Evolutionary conservation across 169 alveolate species (phyloP), one percentile per base, ranked within the genome.

Genomic region (Babesia bovis): DNA sequence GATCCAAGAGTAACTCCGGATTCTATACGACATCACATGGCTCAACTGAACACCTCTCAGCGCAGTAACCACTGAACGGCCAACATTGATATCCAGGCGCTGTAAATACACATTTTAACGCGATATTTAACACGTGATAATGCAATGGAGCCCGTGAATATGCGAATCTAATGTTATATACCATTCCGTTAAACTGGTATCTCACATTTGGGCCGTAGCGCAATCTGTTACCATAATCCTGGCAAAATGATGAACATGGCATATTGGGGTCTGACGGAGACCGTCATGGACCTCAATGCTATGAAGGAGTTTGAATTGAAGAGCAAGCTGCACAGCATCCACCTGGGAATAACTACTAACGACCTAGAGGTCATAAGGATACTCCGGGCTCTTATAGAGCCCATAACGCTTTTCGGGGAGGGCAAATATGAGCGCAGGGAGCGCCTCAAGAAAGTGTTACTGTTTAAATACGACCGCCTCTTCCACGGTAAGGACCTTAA

Each of bases 361-460:
- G 93, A 88, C 41, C 50, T 44, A 15, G 91, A 76, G 40, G 81
- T 88, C 40, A 83, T 69, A 36, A 73, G 49, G 53, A 69, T 88
- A 52, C 82, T 88, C n/a, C 33, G 93, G 35, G 69, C 90, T 33
- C 85, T 88, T 42, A 69, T 72, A 35, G 91, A 88, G 66, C 93
- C 93, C 66, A 84, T 88, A 45, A 81, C 85, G 72, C 58, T 88
- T 13, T 88, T 88, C 73, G 93, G 91, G 13, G 93, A 88, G 55
- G 93, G 90, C 38, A 81, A 83, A 49, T 88, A 82, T 60, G 93
- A 88, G 49, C 73, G 90, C 13, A 78, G 93, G 61, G 90, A 88
- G 52, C 42, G 93, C 30, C 81, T 84, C 33, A 88, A 88, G 61
- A 82, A 53, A 63, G 41, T 88, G 15, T 51, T 88, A 49, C 73